Evolutionary conservation across 176 grass and related monocot genomes (phyloP), one percentile per base, ranked within the genome.

Genomic region (Oryza punctata): DNA sequence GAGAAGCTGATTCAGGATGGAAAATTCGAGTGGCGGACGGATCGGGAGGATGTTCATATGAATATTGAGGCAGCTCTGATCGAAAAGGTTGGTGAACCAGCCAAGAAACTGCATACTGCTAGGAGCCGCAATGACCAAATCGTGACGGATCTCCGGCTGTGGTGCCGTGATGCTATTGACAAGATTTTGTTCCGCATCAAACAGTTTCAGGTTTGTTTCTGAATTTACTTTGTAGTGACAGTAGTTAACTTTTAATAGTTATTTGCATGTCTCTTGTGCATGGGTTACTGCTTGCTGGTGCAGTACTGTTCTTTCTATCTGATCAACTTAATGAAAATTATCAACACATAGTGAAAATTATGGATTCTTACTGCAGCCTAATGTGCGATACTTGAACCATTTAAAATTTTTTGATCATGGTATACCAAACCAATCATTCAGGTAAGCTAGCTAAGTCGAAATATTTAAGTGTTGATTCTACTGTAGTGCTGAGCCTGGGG

Each of bases 71-170:
- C 96, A 30, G 89, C 93, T 81, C 79, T 99, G 11, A 99, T 94
- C 30, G 96, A 99, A 25, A 89, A 79, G 80, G 89, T 99, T 24
- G 96, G 96, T 73, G 96, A 99, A 73, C 96, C 96, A 2, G 96
- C 96, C 11, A 99, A 99, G 87, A 99, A 99, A 45, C 75, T 99
- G 41, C 93, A 99, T 27, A 99, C 96, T 43, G 96, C 96, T 37
- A 91, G 96, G 82, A 94, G 96, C 84, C 93, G 96, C 50, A 99
- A 95, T 75, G 96, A 99, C 54, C 96, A 99, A 88, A 92, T 99
- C 16, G 87, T 94, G 45, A 99, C 93, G 1, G 93, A 99, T 87
- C 87, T 99, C 38, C 93, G 96, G 57, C 71, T 99, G 26, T 99
- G 96, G 96, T 99, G 93, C 52, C 91, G 91, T 44, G 93, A 96